Evolutionary conservation across 176 grass and related monocot genomes (phyloP).

Genomic region (Oryza punctata): DNA sequence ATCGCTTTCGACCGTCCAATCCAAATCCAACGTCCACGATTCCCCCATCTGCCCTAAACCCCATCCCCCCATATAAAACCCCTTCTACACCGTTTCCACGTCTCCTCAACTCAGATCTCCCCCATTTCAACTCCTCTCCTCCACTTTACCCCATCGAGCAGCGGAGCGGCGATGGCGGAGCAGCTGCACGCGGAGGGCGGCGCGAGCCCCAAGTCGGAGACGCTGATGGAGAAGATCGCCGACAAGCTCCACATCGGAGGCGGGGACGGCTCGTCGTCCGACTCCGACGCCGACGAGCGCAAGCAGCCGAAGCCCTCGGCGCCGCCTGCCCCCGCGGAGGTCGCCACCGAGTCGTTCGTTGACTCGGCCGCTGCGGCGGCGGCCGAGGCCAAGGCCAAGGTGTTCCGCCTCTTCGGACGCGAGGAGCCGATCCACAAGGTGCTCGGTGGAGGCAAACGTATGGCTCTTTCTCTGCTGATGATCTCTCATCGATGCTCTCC

Average conservation of each 20-base stretch:
- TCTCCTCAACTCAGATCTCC: constrained; percentile 16
- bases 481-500: neutral
- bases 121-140: neutral
- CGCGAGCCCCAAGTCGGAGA: constrained; percentile 51
- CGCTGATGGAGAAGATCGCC: constrained; percentile 70
- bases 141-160: neutral
- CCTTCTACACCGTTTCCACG: neutral
- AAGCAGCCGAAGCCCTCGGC: constrained; percentile 30
- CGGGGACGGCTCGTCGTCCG: constrained; percentile 44
- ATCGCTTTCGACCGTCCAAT: constrained; percentile 17
- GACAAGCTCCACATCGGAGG: constrained; percentile 65
- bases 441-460: constrained; percentile 92
- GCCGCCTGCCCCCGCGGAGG: constrained; percentile 21
- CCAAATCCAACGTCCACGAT: constrained; percentile 46
- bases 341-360: constrained; percentile 29
- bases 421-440: constrained; percentile 78
- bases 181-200: constrained; percentile 61
- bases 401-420: constrained; percentile 89
- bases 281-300: constrained; percentile 62
- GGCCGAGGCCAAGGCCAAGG: constrained; percentile 52
- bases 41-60: constrained; percentile 26
- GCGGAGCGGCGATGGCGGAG: constrained; percentile 52
- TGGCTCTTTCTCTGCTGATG: neutral
- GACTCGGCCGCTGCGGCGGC: constrained; percentile 29
- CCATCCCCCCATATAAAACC: constrained; percentile 44